Base-by-base conservation (phyloP, 345 rosid species). In the Ailanthus altissimus region DNA sequence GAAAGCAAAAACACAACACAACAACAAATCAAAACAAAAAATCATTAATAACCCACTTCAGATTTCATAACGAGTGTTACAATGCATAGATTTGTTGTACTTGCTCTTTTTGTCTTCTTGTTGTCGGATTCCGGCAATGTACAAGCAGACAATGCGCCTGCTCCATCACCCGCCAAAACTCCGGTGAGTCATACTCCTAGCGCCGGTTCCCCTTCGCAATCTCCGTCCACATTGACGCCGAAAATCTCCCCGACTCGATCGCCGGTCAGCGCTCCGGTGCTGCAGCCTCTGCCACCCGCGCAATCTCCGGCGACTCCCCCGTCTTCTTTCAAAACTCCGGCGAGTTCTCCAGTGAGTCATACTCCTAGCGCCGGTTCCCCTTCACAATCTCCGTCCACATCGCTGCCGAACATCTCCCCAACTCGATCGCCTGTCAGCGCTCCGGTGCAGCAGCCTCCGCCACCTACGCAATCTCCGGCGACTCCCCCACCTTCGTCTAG, bases 61-160 rank as follows among this genome's bases (percentile, higher is more conserved):
- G 21, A 23, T 36, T 32, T 32, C n/a, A n/a, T 43, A 49, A 13
- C 43, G 26, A 20, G 18, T 28, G 25, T 5, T 4, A 71, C 5
- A 78, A 81, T 83, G 87, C 25, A 20, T n/a, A 68, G 42, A 64
- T 8, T 75, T 42, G 6, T 78, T 59, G 45, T 64, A 16, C 26
- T 81, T 75, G 69, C 77, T 5, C 2, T 77, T 57, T 57, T 78
- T 63, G 83, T 80, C 43, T 63, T 85, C 18, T 50, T 56, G 32
- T 46, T 81, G 63, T 83, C 69, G 28, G n/a, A 63, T 70, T 70
- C 67, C 45, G 66, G 64, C 26, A 56, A 15, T n/a, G 87, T 72
- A 25, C 54, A 67, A 70, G 88, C 85, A 59, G 70, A 78, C 68
- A 59, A 78, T 84, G 87, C 84, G 51, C 91, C 89, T 18, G 80